A percentile compares a stretch with the other conserved stretches of the same genome.
phyloP scores from a whole-genome alignment of 805 yeast species.

The Saccharomycopsis capsularis region DNA sequence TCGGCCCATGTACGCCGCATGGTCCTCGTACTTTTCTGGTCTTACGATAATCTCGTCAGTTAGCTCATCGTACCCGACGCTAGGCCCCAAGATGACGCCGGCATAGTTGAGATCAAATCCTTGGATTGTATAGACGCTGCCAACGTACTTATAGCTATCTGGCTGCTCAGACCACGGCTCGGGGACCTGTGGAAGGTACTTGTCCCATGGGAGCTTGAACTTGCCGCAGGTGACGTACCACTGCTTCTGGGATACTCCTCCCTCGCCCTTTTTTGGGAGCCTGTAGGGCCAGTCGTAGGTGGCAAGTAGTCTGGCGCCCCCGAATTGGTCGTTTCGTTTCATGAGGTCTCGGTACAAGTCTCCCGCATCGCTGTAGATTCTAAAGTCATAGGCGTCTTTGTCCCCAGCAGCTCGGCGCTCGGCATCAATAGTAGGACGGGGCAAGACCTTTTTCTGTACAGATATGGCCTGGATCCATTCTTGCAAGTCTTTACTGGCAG shows the following conservation, averaged over 20 bases:
- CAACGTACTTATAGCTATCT: slow-evolving; percentile 42
- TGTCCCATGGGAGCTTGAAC: slow-evolving; percentile 41
- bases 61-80: slow-evolving; percentile 33
- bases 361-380: slow-evolving; percentile 36
- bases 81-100: slow-evolving; percentile 39
- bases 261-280: slow-evolving; percentile 39
- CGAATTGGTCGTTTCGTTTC: slow-evolving; percentile 28
- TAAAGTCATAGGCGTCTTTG: slow-evolving; percentile 28
- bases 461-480: slow-evolving; percentile 36
- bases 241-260: slow-evolving; percentile 30
- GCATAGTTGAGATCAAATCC: slow-evolving; percentile 44
- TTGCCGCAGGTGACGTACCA: slow-evolving; percentile 28
- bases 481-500: slow-evolving; percentile 33
- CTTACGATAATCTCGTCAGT: slow-evolving; percentile 31
- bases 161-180: slow-evolving; percentile 41
- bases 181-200: slow-evolving; percentile 32
- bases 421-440: slow-evolving; percentile 26
- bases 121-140: slow-evolving; percentile 42
- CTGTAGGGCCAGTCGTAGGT: slow-evolving; percentile 44
- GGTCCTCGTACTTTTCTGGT: slow-evolving; percentile 38
- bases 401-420: background rate
- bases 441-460: slow-evolving; percentile 30
- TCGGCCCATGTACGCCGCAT: slow-evolving; percentile 40
- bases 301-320: slow-evolving; percentile 34
- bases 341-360: slow-evolving; percentile 35